phyloP scores from a whole-genome alignment of 176 grass and related monocot species.

The Aegilops bicornis region DNA sequence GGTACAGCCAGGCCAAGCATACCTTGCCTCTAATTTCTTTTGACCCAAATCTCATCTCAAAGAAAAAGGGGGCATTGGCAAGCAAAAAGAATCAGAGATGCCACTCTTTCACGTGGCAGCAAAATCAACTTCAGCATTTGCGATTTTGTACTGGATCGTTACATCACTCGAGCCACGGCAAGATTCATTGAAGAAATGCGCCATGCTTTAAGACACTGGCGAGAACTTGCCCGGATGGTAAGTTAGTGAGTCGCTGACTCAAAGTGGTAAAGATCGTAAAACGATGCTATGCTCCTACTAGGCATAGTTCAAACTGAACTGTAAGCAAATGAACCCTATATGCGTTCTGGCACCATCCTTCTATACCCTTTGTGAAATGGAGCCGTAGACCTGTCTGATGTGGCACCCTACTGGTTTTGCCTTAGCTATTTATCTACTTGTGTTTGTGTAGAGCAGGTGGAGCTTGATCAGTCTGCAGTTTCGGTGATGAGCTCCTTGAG shows the following conservation, averaged over 20 bases:
- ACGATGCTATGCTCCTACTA: background rate
- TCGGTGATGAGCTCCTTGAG: conserved; percentile 59
- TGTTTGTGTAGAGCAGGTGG: background rate
- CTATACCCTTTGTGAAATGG: conserved; percentile 1
- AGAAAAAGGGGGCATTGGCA: too few relatives aligned
- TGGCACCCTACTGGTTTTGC: background rate
- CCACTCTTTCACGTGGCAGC: background rate
- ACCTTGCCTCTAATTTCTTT: too few relatives aligned
- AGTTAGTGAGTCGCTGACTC: background rate
- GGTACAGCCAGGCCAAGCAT: too few relatives aligned
- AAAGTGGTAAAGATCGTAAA: background rate
- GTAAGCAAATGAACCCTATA: conserved; percentile 8
- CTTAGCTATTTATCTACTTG: background rate
- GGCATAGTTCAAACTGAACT: background rate
- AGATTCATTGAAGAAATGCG: background rate
- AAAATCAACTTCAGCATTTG: background rate
- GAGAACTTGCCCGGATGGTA: background rate
- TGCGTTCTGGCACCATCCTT: conserved; percentile 13
- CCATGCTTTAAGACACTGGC: background rate
- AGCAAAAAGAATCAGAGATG: too few relatives aligned
- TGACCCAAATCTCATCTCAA: too few relatives aligned
- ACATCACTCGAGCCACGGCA: background rate
- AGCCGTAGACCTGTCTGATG: background rate
- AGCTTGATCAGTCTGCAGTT: conserved; percentile 46
- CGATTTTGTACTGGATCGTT: background rate